Conservation (phyloP, 495 filamentous ascomycete genomes). For the Xylaria palmicola region DNA sequence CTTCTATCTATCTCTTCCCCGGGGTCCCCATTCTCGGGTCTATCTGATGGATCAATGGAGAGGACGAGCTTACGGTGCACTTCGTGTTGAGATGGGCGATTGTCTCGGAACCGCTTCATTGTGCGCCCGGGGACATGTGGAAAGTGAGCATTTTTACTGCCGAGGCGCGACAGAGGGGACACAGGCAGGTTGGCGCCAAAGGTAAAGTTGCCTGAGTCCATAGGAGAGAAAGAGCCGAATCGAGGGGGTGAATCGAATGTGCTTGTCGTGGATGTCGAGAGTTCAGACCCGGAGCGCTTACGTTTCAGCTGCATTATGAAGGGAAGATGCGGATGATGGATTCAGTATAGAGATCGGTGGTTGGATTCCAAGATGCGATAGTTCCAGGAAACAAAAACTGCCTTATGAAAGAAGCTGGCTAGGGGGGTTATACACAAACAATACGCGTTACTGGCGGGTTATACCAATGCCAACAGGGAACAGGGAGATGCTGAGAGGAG, state of each 20-base stretch:
- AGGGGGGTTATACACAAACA: too few relatives aligned
- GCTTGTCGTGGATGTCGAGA: constrained; percentile 37
- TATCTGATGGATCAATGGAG: background rate
- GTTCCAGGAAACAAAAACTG: background rate
- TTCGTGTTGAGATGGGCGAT: constrained; percentile 46
- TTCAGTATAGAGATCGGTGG: background rate
- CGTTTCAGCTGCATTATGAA: constrained; percentile 48
- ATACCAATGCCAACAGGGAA: too few relatives aligned
- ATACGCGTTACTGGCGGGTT: too few relatives aligned
- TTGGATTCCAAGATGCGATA: background rate
- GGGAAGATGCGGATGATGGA: background rate
- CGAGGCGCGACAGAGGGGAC: background rate
- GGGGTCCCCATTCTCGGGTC: too few relatives aligned
- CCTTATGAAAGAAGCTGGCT: too few relatives aligned
- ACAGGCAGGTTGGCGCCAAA: constrained; percentile 11
- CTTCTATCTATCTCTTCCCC: background rate
- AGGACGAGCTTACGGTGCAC: constrained; percentile 44
- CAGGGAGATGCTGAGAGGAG: too few relatives aligned
- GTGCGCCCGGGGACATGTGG: constrained; percentile 43
- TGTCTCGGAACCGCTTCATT: constrained; percentile 51
- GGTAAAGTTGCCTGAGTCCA: constrained; percentile 18
- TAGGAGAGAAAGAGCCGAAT: constrained; percentile 15
- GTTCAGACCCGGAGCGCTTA: constrained; percentile 52
- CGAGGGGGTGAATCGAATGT: constrained; percentile 37
- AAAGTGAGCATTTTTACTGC: constrained; percentile 13